phyloP scores from a whole-genome alignment of 169 alveolate genomes.

The Plasmodium inui region DNA sequence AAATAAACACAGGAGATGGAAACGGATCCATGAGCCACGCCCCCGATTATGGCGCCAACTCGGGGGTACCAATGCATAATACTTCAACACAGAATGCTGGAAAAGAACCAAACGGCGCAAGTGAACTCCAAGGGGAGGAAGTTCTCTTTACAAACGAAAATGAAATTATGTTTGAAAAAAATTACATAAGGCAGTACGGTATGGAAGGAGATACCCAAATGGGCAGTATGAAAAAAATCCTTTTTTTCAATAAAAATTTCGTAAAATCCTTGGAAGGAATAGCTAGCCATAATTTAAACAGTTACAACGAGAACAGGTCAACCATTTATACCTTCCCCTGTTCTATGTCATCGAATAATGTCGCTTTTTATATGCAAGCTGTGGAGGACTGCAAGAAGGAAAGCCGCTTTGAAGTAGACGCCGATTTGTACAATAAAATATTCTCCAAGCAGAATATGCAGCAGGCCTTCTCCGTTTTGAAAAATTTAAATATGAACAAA shows the following conservation, averaged over 20 bases:
- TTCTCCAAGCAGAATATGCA: constrained; percentile 5
- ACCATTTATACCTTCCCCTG: constrained; percentile 59
- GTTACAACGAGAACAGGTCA: constrained; percentile 62
- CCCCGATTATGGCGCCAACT: background rate
- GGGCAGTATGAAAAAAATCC: background rate
- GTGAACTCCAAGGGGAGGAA: constrained; percentile 3
- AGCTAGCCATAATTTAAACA: constrained; percentile 46
- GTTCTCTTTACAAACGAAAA: constrained; percentile 24
- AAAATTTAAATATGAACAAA: constrained; percentile 31
- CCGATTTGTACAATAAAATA: constrained; percentile 48
- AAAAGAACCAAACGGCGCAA: background rate
- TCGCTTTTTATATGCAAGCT: constrained; percentile 44
- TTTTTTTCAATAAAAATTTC: constrained; percentile 46
- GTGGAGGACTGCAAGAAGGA: constrained; percentile 67
- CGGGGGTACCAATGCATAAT: background rate
- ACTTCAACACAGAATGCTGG: background rate
- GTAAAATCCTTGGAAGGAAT: constrained; percentile 49
- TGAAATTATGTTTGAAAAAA: constrained; percentile 51
- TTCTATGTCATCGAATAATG: constrained; percentile 25
- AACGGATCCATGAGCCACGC: background rate
- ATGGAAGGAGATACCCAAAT: constrained; percentile 1
- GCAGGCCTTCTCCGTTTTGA: constrained; percentile 47
- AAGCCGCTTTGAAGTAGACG: constrained; percentile 50
- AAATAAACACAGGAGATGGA: background rate
- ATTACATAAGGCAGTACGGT: constrained; percentile 6